Conservation (phyloP, 768 basidiomycete genomes). For the Leucosporidium creatinivorum region DNA sequence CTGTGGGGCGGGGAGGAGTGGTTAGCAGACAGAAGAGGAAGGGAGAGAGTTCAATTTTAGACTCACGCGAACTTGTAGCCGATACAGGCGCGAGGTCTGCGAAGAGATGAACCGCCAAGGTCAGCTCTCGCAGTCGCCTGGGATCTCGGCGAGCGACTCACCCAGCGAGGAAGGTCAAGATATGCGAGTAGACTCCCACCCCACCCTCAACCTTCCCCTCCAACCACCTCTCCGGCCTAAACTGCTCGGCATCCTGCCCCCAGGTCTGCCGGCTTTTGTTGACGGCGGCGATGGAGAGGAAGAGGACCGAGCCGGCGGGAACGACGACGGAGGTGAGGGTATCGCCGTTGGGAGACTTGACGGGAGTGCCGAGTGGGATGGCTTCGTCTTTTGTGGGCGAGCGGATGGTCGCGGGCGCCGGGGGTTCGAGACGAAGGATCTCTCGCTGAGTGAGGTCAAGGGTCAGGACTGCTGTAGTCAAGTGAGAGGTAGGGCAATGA, state of each 20-base stretch:
- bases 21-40: not conserved
- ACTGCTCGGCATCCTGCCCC: conserved; percentile 60
- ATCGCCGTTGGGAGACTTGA: not conserved
- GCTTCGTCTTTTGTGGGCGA: conserved; percentile 67
- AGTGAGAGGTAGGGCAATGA: not conserved
- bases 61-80: conserved; percentile 19
- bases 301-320: conserved; percentile 52
- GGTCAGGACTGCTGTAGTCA: not conserved
- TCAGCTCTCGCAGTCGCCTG: not conserved
- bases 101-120: no score
- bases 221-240: conserved; percentile 58
- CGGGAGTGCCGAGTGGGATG: conserved; percentile 53
- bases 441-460: conserved; percentile 48
- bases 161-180: conserved; percentile 27
- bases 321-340: conserved; percentile 41
- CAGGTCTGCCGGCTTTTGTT: conserved; percentile 55
- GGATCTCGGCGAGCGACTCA: not conserved
- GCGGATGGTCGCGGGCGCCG: conserved; percentile 65
- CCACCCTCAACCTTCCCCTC: conserved; percentile 35
- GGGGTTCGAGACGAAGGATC: conserved; percentile 66
- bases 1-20: not conserved
- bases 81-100: conserved; percentile 1
- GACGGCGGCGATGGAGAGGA: conserved; percentile 55
- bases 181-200: conserved; percentile 52
- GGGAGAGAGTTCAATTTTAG: not conserved